These are phyloP conservation scores for Arabis alpina DNA, from an alignment of 345 rosid species.

Conservation along the genomic window DNA sequence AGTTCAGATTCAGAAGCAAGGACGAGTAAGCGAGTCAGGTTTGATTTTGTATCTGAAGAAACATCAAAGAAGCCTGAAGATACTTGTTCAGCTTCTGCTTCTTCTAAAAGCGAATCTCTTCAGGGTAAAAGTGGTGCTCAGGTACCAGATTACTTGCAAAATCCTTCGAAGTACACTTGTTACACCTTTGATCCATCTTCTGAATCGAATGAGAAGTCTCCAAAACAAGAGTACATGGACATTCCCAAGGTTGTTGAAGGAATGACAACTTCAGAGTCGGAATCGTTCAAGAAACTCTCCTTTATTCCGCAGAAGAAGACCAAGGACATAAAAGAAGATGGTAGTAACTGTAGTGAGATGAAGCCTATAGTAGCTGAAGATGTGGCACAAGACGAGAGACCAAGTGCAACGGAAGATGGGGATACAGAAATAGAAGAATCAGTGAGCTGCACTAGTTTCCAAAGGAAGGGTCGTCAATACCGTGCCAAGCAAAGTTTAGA, in stretches of 20 bases:
- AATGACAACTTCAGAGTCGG: constrained; percentile 41
- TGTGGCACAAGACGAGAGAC: constrained; percentile 38
- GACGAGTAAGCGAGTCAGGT: constrained; percentile 64
- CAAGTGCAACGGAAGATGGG: constrained; percentile 39
- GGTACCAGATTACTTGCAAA: constrained; percentile 64
- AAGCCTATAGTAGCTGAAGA: constrained; percentile 52
- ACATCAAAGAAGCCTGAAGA: constrained; percentile 36
- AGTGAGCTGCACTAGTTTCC: constrained; percentile 35
- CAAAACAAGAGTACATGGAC: constrained; percentile 47
- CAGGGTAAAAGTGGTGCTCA: constrained; percentile 30
- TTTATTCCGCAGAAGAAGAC: constrained; percentile 60
- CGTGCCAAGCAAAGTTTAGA: constrained; percentile 48
- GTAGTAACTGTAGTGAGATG: constrained; percentile 29
- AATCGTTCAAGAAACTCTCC: constrained; percentile 42
- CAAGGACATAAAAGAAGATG: constrained; percentile 26
- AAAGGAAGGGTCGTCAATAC: constrained; percentile 50
- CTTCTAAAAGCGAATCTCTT: constrained; percentile 29
- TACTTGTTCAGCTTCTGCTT: constrained; percentile 35
- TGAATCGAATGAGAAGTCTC: constrained; percentile 49
- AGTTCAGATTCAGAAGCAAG: constrained; percentile 50
- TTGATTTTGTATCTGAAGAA: constrained; percentile 49
- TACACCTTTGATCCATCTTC: constrained; percentile 56
- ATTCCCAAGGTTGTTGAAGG: constrained; percentile 40
- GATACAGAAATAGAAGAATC: constrained; percentile 33
- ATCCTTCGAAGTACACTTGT: constrained; percentile 62